A percentile compares a stretch with the other conserved stretches of the same genome.
Evolutionary conservation across 2,329 filamentous ascomycete genomes (phyloP).

Genomic region (Cadophora sp.): DNA sequence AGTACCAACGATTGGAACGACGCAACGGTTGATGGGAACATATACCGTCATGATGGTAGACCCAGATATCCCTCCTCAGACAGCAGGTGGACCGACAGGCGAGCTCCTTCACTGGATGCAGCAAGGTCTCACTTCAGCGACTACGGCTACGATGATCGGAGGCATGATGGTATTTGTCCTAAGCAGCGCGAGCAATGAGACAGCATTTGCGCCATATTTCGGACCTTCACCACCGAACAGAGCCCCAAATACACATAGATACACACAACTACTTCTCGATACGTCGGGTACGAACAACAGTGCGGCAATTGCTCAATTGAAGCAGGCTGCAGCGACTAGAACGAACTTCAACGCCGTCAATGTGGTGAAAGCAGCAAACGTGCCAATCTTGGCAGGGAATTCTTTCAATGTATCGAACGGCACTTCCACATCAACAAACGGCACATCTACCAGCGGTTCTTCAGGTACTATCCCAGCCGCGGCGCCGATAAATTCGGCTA

Average conservation of each 20-base stretch:
- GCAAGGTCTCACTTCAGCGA: slow-evolving; percentile 35
- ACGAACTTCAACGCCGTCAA: slow-evolving; percentile 33
- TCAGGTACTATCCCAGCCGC: slow-evolving; percentile 3
- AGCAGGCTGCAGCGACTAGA: slow-evolving; percentile 22
- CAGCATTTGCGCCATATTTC: slow-evolving; percentile 37
- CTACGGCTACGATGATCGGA: slow-evolving; percentile 33
- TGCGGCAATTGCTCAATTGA: slow-evolving; percentile 18
- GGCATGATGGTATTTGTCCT: slow-evolving; percentile 37
- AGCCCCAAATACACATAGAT: slow-evolving; percentile 38
- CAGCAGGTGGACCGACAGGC: slow-evolving; percentile 30
- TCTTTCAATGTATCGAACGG: slow-evolving; percentile 38
- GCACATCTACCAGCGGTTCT: slow-evolving; percentile 4
- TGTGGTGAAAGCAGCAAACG: slow-evolving; percentile 28
- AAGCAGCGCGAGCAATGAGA: slow-evolving; percentile 30
- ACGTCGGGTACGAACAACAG: slow-evolving; percentile 30
- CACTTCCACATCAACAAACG: slow-evolving; percentile 16
- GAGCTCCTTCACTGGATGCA: slow-evolving; percentile 44
- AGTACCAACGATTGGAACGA: slow-evolving; percentile 37
- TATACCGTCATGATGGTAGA: slow-evolving; percentile 43
- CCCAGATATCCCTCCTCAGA: slow-evolving; percentile 37
- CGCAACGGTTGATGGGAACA: slow-evolving; percentile 33
- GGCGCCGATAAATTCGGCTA: neutral
- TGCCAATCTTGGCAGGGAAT: slow-evolving; percentile 34
- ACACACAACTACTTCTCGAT: slow-evolving; percentile 40
- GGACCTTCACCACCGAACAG: slow-evolving; percentile 37